Evolutionary conservation across 2,329 filamentous ascomycete genomes (phyloP), one percentile per base, ranked within the genome.

Genomic region (Xylaria sp.): DNA sequence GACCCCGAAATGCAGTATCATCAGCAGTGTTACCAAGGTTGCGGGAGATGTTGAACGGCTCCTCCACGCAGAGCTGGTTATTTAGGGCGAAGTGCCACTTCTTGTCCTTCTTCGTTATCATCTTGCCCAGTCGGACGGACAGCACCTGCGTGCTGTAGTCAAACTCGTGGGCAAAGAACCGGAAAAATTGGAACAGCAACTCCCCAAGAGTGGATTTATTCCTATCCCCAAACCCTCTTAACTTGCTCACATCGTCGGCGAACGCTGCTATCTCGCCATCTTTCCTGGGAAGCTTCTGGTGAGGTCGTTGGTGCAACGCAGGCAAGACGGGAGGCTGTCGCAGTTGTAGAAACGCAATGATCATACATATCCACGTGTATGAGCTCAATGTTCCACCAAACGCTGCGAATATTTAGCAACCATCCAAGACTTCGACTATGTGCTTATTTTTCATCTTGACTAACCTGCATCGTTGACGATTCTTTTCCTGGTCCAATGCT

Each of bases 351-450:
- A 97, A 99, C 63, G 92, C 95, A 69, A 99, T 89, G 63, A 97
- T 96, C 80, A 99, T 85, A 73, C 94, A 99, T 70, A 97, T 97
- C 94, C 94, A 99, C 19, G 94, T 97, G 70, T 99, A 99, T 17
- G 94, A 99, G 73, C 93, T 97, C 56, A 99, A 80, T 6, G 94
- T 99, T 52, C 91, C 92, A 59, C 94, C 92, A 69, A 92, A 91
- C 54, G 90, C 94, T 95, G 69, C 29, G 53, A 18, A 4, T 41
- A 44, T 51, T 34, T 49, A 53, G 26, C 21, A 49, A 22, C 13
- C 11, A 19, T 5, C 7, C 21, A 29, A 29, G 13, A n/a, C 13
- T 21, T 21, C n/a, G 4, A 21, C 7, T 19, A 51, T 13, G 13
- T 7, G 9, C 16, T 17, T 13, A 13, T 38, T 8, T 8, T 2